Conservation (phyloP, 352 stramenopile genomes). For the Phytopythium delawarense region DNA sequence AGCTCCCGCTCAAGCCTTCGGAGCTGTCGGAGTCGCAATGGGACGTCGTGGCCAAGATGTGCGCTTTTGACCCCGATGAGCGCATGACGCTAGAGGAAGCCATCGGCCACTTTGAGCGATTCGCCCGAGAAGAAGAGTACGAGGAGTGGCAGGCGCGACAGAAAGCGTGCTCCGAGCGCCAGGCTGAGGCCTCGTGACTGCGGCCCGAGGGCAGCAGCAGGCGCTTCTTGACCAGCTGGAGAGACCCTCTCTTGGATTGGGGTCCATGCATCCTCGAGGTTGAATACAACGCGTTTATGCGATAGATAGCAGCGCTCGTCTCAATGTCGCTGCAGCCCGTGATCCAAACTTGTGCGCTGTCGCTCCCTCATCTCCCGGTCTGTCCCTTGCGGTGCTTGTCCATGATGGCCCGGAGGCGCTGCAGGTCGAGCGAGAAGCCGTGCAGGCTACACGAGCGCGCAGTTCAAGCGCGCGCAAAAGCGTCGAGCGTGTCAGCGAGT, state of each 20-base stretch:
- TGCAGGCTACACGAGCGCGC: slow-evolving; percentile 17
- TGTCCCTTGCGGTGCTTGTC: slow-evolving; percentile 8
- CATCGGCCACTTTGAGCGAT: neutral
- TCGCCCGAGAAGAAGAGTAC: neutral
- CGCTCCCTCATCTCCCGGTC: neutral
- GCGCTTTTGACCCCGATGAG: neutral
- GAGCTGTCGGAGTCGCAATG: neutral
- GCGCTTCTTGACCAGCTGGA: no score
- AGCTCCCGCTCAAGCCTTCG: neutral
- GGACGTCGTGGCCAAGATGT: neutral
- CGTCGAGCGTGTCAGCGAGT: neutral
- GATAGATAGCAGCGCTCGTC: neutral
- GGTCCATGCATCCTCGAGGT: no score
- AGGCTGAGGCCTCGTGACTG: neutral
- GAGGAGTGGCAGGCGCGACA: neutral
- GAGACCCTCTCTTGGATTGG: no score
- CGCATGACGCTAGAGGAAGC: slow-evolving; percentile 1
- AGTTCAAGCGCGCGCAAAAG: neutral
- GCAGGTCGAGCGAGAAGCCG: slow-evolving; percentile 27
- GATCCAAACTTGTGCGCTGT: neutral
- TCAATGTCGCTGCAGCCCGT: neutral
- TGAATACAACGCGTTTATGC: no score
- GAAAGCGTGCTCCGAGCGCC: neutral
- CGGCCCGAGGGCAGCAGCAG: no score
- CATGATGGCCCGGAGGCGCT: slow-evolving; percentile 28